A percentile compares a stretch with the other conserved stretches of the same genome.
Conservation (phyloP, 306 rosid genomes). For the Dalbergia cochinchinensis region DNA sequence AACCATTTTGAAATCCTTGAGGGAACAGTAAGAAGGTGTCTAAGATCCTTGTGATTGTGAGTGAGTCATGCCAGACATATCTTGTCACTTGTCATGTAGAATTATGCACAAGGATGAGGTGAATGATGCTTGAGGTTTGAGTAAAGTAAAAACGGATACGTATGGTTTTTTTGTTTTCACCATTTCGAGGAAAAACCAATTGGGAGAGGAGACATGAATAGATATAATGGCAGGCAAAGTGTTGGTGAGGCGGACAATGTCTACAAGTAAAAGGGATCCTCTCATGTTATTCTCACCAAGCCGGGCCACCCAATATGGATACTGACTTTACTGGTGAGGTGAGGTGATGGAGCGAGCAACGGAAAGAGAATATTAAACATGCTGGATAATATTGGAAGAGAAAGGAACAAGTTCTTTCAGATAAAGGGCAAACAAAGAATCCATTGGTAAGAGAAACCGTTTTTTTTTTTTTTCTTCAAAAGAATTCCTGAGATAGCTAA, state of each 20-base stretch:
- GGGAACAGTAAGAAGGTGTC: neutral
- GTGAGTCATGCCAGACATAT: neutral
- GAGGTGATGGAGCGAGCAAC: neutral
- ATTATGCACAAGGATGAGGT: constrained; percentile 8
- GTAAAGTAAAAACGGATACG: constrained; percentile 10
- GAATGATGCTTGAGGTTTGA: neutral
- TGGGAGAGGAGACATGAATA: constrained; percentile 14
- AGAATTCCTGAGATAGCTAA: too few species aligned
- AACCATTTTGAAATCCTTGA: neutral
- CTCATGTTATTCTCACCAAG: neutral
- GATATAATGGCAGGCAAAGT: neutral
- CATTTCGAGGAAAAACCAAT: constrained; percentile 6
- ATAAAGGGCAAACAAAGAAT: too few species aligned
- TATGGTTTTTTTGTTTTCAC: constrained; percentile 14
- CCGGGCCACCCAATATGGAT: neutral
- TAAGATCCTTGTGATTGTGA: neutral
- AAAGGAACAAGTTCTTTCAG: neutral
- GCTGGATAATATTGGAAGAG: neutral
- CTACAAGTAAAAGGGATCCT: neutral
- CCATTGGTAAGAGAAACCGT: neutral
- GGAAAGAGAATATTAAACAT: neutral
- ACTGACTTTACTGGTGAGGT: neutral
- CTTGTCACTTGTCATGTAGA: constrained; percentile 19
- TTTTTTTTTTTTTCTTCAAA: too few species aligned
- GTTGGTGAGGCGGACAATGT: neutral